A percentile compares a stretch with the other conserved stretches of the same genome.
These are phyloP conservation scores for Mycena maculata DNA, from an alignment of 768 basidiomycete species.

Conservation along the genomic window DNA sequence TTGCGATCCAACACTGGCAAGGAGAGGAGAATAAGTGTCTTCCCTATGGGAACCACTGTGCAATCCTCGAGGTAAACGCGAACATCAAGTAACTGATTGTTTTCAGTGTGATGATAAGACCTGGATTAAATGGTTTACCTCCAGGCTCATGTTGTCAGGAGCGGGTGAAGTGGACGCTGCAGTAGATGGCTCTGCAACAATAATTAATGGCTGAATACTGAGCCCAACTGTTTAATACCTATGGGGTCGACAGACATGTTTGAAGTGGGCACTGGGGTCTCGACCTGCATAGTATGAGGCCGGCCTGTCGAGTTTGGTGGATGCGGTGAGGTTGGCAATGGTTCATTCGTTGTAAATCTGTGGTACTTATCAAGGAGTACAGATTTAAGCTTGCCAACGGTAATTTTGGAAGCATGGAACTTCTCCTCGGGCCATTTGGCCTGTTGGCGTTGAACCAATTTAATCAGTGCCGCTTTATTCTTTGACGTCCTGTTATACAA, in stretches of 20 bases:
- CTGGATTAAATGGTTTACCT: too few relatives aligned
- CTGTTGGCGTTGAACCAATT: slow-evolving; percentile 1
- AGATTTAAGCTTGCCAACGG: neutral
- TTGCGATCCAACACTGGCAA: neutral
- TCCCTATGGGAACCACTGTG: neutral
- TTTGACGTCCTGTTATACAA: too few relatives aligned
- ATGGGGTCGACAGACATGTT: too few relatives aligned
- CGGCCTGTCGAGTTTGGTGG: too few relatives aligned
- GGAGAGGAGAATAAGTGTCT: neutral
- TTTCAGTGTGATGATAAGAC: too few relatives aligned
- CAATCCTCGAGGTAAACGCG: slow-evolving; percentile 5
- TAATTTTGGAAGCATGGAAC: neutral
- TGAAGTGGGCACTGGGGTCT: too few relatives aligned
- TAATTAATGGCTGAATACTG: too few relatives aligned
- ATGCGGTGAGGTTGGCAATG: neutral
- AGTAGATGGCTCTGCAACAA: neutral
- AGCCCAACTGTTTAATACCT: too few relatives aligned
- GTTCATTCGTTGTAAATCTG: neutral
- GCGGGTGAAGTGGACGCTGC: neutral
- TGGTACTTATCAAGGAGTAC: neutral
- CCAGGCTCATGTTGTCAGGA: too few relatives aligned
- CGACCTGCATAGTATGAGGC: too few relatives aligned
- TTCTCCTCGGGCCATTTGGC: neutral
- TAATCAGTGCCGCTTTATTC: neutral
- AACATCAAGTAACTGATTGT: neutral